Evolutionary conservation across 2,329 filamentous ascomycete genomes (phyloP).

Genomic region (Colletotrichum falcatum): DNA sequence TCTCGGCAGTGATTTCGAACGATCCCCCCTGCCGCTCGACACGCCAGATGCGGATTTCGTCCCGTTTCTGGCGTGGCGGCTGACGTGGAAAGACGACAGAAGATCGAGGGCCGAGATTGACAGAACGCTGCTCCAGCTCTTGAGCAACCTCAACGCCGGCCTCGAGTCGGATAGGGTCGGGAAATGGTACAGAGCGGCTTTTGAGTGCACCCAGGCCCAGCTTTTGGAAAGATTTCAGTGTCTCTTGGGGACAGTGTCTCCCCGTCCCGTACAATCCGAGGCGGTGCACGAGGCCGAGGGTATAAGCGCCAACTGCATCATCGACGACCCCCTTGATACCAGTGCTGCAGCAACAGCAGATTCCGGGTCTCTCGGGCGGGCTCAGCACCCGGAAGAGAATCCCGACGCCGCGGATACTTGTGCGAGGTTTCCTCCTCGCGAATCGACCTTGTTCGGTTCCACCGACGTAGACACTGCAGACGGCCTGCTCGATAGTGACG

Average conservation of each 20-base stretch:
- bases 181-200: conserved; percentile 13
- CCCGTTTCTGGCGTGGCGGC: conserved; percentile 14
- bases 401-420: not conserved
- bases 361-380: not conserved
- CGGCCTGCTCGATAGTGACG: not conserved
- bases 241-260: not conserved
- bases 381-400: not conserved
- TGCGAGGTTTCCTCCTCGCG: not conserved
- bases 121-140: conserved; percentile 4
- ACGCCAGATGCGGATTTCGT: not conserved
- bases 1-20: not conserved
- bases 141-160: conserved; percentile 4
- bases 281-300: no score
- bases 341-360: not conserved
- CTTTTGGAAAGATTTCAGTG: not conserved
- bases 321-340: no score
- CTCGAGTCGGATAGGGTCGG: conserved; percentile 5
- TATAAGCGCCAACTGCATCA: no score
- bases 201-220: conserved; percentile 8
- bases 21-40: not conserved
- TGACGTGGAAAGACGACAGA: conserved; percentile 17
- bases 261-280: no score
- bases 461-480: not conserved
- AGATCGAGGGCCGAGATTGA: conserved; percentile 9
- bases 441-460: not conserved